phyloP scores from a whole-genome alignment of 2,329 filamentous ascomycete genomes.

The Talaromyces amestolkiae region DNA sequence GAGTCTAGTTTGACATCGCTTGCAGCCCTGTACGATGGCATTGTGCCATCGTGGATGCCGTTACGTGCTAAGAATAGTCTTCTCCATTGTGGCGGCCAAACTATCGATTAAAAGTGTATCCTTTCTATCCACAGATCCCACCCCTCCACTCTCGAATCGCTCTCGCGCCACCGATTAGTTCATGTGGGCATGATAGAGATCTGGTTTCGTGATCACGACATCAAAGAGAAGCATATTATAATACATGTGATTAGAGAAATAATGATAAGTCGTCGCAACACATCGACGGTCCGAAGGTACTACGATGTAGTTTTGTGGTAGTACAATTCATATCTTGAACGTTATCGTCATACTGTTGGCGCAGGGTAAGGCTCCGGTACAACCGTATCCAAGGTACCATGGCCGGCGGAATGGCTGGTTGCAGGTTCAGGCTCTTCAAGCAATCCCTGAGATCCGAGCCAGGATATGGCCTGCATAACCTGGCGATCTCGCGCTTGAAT shows the following conservation, averaged over 20 bases:
- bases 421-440: constrained; percentile 28
- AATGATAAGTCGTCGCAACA: background rate
- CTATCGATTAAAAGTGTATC: background rate
- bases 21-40: background rate
- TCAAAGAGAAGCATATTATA: background rate
- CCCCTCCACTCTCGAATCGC: background rate
- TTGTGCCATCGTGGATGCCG: background rate
- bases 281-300: background rate
- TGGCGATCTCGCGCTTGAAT: constrained; percentile 42
- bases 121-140: background rate
- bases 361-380: background rate
- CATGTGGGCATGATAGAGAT: background rate
- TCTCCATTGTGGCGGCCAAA: background rate
- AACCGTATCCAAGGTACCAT: background rate
- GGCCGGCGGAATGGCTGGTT: background rate
- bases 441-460: constrained; percentile 42
- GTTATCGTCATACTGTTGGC: background rate
- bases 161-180: background rate
- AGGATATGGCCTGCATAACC: constrained; percentile 43
- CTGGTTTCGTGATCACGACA: background rate
- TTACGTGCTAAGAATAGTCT: background rate
- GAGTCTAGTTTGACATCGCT: background rate
- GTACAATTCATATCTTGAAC: background rate
- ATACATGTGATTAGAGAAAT: background rate
- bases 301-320: background rate